Evolutionary conservation across 169 alveolate genomes (phyloP), one percentile per base, ranked within the genome.

Genomic region (Plasmodium falciparum): DNA sequence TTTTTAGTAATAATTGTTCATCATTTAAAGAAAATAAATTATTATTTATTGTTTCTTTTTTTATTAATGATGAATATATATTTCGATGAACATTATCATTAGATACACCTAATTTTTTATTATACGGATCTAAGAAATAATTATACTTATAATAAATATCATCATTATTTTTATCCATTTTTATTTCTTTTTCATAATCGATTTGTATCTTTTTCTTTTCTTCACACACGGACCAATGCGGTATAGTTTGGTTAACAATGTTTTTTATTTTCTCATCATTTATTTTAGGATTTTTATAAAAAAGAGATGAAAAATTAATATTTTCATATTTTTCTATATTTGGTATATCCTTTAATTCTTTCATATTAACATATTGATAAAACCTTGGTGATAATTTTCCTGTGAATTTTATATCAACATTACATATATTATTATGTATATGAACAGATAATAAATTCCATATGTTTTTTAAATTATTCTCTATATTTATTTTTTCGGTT

Each of bases 381-480:
- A 83, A 83, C 22, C 91, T 58, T 33, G 91, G 91, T 5, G 91
- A 83, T 50, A 83, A 69, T 56, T 83, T 83, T 3, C 91, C 91
- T 4, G 85, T 69, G 69, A 83, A 83, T 83, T 83, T 83, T 56
- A 83, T 11, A 22, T 83, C 83, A n/a, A 83, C 83, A 69, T 83
- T 83, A n/a, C 91, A 69, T 22, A 83, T 29, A n/a, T 83, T 83
- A 26, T 83, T 20, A 54, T 83, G 85, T 69, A 83, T 83, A 69
- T 83, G 91, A 43, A 83, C 54, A 22, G 56, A 15, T 43, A 83
- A 69, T 54, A 83, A 54, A 69, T 83, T 83, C 91, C 91, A 83
- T 12, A 45, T 29, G 24, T 65, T 78, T 12, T 78, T 12, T 9
- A 67, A 43, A 22, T 58, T 22, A n/a, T 83, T 67, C 3, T 9